phyloP scores from a whole-genome alignment of 768 basidiomycete genomes.

The Coprinopsis cinerea region DNA sequence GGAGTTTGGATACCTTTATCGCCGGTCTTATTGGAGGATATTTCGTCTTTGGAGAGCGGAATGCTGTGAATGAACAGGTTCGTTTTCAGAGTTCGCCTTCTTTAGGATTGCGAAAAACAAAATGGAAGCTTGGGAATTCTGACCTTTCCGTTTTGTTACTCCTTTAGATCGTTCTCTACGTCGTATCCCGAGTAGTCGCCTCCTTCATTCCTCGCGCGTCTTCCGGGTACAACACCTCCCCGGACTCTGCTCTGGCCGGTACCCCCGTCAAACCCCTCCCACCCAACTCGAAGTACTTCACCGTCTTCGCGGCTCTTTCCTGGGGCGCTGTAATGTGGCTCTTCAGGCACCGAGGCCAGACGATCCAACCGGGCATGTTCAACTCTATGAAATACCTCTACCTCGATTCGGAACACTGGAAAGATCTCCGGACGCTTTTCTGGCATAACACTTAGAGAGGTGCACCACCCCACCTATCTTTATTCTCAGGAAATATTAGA shows the following conservation, averaged over 20 bases:
- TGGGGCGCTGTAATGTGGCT: constrained; percentile 99
- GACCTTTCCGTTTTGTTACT: constrained; percentile 11
- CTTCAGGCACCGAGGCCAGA: constrained; percentile 80
- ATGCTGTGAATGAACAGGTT: constrained; percentile 90
- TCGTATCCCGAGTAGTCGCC: constrained; percentile 86
- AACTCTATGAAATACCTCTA: constrained; percentile 95
- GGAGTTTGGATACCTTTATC: constrained; percentile 80
- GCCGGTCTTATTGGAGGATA: constrained; percentile 93
- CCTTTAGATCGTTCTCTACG: constrained; percentile 91
- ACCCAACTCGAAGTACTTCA: constrained; percentile 80
- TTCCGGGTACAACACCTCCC: constrained; percentile 43
- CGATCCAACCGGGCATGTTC: constrained; percentile 96
- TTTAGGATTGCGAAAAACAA: neutral
- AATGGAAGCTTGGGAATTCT: too few species aligned
- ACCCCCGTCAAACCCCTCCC: constrained; percentile 63
- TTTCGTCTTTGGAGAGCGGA: constrained; percentile 78
- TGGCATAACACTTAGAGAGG: constrained; percentile 78
- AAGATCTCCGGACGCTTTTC: constrained; percentile 70
- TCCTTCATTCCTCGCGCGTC: constrained; percentile 83
- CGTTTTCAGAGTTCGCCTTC: constrained; percentile 17
- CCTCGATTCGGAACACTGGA: constrained; percentile 88
- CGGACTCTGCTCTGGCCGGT: constrained; percentile 33
- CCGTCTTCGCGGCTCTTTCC: constrained; percentile 77
- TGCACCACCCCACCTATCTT: constrained; percentile 5
- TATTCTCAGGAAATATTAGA: neutral